Conservation (phyloP, 2,329 filamentous ascomycete species). For the Chrysosporium keratinophilum region DNA sequence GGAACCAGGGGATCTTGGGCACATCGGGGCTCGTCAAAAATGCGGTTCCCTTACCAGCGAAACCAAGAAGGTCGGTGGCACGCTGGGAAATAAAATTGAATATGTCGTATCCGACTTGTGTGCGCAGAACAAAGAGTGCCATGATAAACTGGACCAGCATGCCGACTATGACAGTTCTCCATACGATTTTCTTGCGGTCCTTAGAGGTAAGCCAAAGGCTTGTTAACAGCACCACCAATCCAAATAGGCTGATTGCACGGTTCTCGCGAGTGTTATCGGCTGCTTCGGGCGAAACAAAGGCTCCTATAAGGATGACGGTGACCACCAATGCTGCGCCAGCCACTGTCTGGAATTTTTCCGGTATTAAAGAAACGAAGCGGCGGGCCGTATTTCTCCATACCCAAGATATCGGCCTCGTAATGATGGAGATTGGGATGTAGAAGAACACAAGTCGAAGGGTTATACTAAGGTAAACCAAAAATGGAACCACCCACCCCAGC, state of each 20-base stretch:
- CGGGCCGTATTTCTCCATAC: conserved; percentile 58
- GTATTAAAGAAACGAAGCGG: conserved; percentile 51
- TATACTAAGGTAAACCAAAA: conserved; percentile 68
- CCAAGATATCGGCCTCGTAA: conserved; percentile 56
- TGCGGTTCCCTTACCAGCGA: conserved; percentile 58
- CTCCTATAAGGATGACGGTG: conserved; percentile 63
- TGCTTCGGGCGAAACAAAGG: conserved; percentile 61
- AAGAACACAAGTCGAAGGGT: conserved; percentile 63
- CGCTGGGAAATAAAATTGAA: conserved; percentile 78
- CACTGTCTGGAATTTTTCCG: conserved; percentile 54
- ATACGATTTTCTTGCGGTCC: conserved; percentile 50
- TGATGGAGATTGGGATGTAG: conserved; percentile 56
- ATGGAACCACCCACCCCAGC: conserved; percentile 73
- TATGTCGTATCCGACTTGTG: conserved; percentile 72
- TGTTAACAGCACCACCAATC: conserved; percentile 60
- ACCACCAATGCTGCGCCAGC: conserved; percentile 55
- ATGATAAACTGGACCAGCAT: conserved; percentile 84
- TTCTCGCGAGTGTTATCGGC: conserved; percentile 68
- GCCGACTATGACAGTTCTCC: conserved; percentile 76
- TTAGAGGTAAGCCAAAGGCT: conserved; percentile 60
- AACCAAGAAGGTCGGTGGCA: conserved; percentile 63
- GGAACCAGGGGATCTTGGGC: conserved; percentile 52
- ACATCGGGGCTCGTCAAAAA: conserved; percentile 54
- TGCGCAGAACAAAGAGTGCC: conserved; percentile 77
- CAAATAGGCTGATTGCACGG: conserved; percentile 70